These are phyloP conservation scores for Alopecurus myosuroides DNA, from an alignment of 176 grass and related monocot species.

Conservation along the genomic window DNA sequence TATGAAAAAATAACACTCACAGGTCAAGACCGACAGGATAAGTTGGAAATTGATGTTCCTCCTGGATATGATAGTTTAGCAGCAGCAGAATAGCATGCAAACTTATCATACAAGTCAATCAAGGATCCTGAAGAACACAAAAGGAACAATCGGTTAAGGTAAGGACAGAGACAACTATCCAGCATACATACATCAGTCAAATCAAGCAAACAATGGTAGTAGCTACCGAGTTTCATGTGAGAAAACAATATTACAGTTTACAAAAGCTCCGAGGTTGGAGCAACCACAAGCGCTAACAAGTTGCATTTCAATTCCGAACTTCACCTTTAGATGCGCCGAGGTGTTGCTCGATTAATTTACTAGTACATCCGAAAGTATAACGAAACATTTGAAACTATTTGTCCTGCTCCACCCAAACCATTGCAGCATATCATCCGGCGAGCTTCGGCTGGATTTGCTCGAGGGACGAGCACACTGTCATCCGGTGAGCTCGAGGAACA, in stretches of 20 bases:
- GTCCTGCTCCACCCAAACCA: background rate
- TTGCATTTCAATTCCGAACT: background rate
- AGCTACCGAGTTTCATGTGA: background rate
- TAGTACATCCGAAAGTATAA: background rate
- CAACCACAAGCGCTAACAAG: background rate
- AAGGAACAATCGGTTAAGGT: background rate
- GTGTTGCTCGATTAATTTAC: background rate
- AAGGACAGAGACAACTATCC: background rate
- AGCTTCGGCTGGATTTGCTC: background rate
- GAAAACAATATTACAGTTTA: background rate
- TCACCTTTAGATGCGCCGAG: background rate
- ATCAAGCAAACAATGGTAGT: background rate
- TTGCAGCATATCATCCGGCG: background rate
- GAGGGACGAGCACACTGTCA: background rate
- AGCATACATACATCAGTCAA: too few species aligned
- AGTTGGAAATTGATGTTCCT: constrained; percentile 89
- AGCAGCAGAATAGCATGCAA: constrained; percentile 70
- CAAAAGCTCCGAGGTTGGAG: background rate
- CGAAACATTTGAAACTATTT: background rate
- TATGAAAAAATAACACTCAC: constrained; percentile 9
- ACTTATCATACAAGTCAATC: constrained; percentile 58
- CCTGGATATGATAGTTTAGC: constrained; percentile 72
- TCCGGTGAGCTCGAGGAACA: background rate
- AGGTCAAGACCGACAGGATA: constrained; percentile 46
- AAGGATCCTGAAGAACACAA: constrained; percentile 58